These are phyloP conservation scores for Daldinia caldariorum DNA, from an alignment of 495 filamentous ascomycete species.

Conservation along the genomic window DNA sequence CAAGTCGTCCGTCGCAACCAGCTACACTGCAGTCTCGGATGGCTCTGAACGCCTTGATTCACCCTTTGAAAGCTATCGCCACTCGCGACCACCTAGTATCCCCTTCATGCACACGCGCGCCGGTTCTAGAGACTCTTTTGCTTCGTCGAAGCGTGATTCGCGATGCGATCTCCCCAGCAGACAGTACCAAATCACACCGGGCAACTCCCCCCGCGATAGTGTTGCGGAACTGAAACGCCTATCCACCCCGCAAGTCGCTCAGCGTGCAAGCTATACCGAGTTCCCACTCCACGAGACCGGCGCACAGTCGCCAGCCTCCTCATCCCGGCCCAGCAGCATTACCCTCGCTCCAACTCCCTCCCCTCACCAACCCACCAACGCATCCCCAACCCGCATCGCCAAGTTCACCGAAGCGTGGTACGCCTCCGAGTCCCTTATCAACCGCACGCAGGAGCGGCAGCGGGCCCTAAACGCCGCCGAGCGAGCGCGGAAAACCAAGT, in stretches of 20 bases:
- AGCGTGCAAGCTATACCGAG: constrained; percentile 53
- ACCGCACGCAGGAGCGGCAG: constrained; percentile 61
- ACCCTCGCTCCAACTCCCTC: constrained; percentile 37
- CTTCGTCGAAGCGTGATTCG: constrained; percentile 59
- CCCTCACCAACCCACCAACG: constrained; percentile 52
- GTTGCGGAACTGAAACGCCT: constrained; percentile 53
- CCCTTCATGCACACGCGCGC: constrained; percentile 80
- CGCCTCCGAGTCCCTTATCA: constrained; percentile 60
- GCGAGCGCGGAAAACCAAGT: constrained; percentile 54
- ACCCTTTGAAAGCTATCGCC: constrained; percentile 57
- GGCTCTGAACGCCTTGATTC: constrained; percentile 61
- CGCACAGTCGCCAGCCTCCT: constrained; percentile 44
- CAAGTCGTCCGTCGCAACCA: constrained; percentile 72
- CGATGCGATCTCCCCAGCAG: constrained; percentile 61
- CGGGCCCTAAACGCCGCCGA: constrained; percentile 49
- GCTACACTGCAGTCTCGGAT: constrained; percentile 61
- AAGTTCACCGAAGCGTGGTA: constrained; percentile 72
- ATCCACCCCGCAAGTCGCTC: constrained; percentile 47
- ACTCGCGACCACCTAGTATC: constrained; percentile 65
- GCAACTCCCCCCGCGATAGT: constrained; percentile 59
- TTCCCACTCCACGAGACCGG: constrained; percentile 51
- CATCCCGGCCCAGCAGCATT: constrained; percentile 46
- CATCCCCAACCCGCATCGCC: constrained; percentile 61
- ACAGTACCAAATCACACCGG: constrained; percentile 59
- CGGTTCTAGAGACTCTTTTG: constrained; percentile 63